phyloP scores from a whole-genome alignment of 495 filamentous ascomycete genomes.

The Lasiosphaeris hirsuta region DNA sequence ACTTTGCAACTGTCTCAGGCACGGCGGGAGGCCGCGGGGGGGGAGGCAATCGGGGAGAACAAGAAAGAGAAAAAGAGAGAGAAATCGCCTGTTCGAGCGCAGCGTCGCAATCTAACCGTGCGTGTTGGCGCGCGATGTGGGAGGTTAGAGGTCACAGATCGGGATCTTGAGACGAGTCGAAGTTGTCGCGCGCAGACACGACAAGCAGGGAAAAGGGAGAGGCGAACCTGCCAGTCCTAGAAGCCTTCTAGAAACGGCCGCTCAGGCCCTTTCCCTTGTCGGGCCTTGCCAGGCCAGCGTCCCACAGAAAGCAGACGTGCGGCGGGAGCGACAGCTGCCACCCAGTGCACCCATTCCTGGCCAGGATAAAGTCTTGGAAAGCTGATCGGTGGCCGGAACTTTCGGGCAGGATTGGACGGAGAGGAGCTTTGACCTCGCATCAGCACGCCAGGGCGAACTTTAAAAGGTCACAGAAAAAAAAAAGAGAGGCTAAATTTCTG shows the following conservation, averaged over 20 bases:
- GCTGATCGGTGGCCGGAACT: not conserved
- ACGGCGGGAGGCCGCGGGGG: not conserved
- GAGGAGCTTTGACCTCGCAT: conserved; percentile 15
- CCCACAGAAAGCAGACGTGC: not conserved
- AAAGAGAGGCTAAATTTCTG: conserved; percentile 6
- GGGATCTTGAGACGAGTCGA: conserved; percentile 16
- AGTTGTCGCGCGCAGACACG: not conserved
- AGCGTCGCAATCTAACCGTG: conserved; percentile 4
- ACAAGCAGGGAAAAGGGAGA: not conserved
- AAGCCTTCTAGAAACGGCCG: conserved; percentile 23
- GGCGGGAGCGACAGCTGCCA: not conserved
- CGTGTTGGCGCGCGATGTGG: not conserved
- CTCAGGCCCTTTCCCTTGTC: conserved; percentile 10
- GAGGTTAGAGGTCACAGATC: conserved; percentile 6
- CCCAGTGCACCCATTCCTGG: not conserved
- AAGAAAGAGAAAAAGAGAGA: not conserved
- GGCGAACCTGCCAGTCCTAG: not conserved
- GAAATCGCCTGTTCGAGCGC: not conserved
- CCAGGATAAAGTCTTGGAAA: not conserved
- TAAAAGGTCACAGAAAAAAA: not conserved
- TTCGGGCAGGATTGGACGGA: not conserved
- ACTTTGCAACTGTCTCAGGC: not conserved
- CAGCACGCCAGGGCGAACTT: not conserved
- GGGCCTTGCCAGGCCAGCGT: not conserved
- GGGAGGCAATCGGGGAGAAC: not conserved